Base-by-base conservation (phyloP, 371 early-diverging fungal genomes). In the Lichtheimia ornata region DNA sequence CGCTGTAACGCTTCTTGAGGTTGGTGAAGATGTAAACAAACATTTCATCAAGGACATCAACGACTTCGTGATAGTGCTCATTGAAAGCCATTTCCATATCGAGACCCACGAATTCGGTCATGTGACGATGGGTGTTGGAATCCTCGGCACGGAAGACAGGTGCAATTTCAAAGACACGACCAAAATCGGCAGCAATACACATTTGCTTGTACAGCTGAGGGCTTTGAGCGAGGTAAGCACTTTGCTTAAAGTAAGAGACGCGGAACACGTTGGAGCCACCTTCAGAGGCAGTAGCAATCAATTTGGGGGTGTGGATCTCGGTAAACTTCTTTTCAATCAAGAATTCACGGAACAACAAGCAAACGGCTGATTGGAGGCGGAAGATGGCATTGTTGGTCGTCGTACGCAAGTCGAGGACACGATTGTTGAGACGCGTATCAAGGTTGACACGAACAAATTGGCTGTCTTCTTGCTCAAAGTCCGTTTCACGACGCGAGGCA, bases 161-260 rank as follows among this genome's bases (percentile, higher is more conserved):
- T 14, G 91, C 99, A 66, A 99, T 97, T 79, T 99, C 99, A 81
- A 91, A 99, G 13, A 99, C 99, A 24, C 93, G 88, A 63, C 95
- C 98, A 69, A 99, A 94, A 74, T 99, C 99, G 56, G 98, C 91
- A 69, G 95, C 94, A 68, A 99, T 94, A 70, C 94, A 94, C 97
- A 99, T 98, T 81, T 99, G 99, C 90, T 99, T 99, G 87, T 98
- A 98, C 57, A 99, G 86, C 85, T 99, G 99, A 53, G 99, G 99
- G 18, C 98, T 97, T 80, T 99, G 99, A 27, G 99, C 99, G 51
- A 99, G 84, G 81, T 76, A 99, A 2, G 99, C 99, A 30, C 84
- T 85, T 30, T 79, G 81, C 73, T 98, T 96, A 82, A 99, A 99
- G 86, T 98, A 99, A 57, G 90, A 82, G 53, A 99, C 91, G 73